Percentiles rank a stretch among this genome's conserved stretches.
Conservation (phyloP, 805 yeast genomes). For the Wickerhamomyces sydowiorum region DNA sequence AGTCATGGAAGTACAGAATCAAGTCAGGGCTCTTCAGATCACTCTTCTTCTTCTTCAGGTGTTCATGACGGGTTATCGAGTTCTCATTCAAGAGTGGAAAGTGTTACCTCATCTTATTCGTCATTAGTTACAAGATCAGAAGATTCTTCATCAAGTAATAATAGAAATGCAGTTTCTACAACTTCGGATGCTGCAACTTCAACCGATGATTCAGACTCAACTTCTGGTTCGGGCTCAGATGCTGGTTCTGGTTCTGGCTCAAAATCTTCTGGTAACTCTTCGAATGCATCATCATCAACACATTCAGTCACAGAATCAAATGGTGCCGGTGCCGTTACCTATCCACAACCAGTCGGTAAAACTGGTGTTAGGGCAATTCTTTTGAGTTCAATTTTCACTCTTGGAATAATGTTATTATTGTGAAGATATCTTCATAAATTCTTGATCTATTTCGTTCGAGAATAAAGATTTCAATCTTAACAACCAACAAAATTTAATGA, state of each 20-base stretch:
- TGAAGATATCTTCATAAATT: too few relatives aligned
- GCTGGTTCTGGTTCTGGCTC: slow-evolving; percentile 6
- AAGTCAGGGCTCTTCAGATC: neutral
- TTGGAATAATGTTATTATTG: neutral
- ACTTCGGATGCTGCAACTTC: slow-evolving; percentile 4
- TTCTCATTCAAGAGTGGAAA: slow-evolving; percentile 7
- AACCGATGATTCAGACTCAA: slow-evolving; percentile 4
- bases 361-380: slow-evolving; percentile 2
- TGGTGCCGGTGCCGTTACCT: slow-evolving; percentile 1
- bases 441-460: too few relatives aligned
- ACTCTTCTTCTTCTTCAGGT: neutral
- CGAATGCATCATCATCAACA: slow-evolving; percentile 4
- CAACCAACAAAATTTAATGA: too few relatives aligned
- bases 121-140: neutral
- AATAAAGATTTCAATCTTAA: too few relatives aligned
- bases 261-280: slow-evolving; percentile 9
- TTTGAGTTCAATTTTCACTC: neutral
- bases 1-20: slow-evolving; percentile 5
- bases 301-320: slow-evolving; percentile 7
- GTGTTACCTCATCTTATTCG: slow-evolving; percentile 3
- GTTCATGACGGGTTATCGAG: slow-evolving; percentile 1
- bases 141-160: neutral
- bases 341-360: slow-evolving; percentile 1
- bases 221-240: neutral
- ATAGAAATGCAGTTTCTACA: slow-evolving; percentile 5